Evolutionary conservation across 352 stramenopile species (phyloP), one percentile per base, ranked within the genome.

Genomic region (Globisporangium sylvaticum): DNA sequence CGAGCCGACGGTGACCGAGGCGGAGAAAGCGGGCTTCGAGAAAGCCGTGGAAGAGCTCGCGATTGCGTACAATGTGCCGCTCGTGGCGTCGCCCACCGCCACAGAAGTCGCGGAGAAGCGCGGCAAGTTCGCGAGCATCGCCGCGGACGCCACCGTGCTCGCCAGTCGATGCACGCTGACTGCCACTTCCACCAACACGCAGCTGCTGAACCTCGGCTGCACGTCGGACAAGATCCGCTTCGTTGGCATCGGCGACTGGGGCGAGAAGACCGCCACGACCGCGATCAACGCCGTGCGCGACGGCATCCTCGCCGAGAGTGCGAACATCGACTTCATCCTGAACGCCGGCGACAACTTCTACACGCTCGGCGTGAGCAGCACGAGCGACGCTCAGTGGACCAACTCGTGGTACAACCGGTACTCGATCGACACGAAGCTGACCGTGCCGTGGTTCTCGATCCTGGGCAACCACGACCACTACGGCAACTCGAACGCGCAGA

Each of bases 341-440:
- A 68, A 68, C 7, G 67, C 70, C n/a, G 74, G 76, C 14, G 75
- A 83, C 72, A 83, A 81, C 68, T 83, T 83, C 34, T 80, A 81
- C 67, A 62, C 68, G 37, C 65, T 74, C 25, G 76, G 76, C 37
- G 76, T 81, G 29, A 52, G 37, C 59, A 71, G 55, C 56, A 74
- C 54, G 31, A 78, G 48, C 6, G 76, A 83, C 61, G 53, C 57
- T 27, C 65, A 70, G 34, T 81, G 74, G 72, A 55, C 56, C 24
- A 76, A 58, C n/a, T 73, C 65, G 27, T 83, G 76, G 76, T 67
- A 69, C 59, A 69, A 83, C 39, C 74, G 74, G n/a, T 83, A 67
- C 58, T 54, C 62, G 15, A 73, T 82, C 37, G 72, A 68, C 59
- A 66, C 65, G 6, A 74, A 75, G 25, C 59, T 81, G 15, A 79